phyloP scores from a whole-genome alignment of 345 rosid species.

The Microcos paniculata region DNA sequence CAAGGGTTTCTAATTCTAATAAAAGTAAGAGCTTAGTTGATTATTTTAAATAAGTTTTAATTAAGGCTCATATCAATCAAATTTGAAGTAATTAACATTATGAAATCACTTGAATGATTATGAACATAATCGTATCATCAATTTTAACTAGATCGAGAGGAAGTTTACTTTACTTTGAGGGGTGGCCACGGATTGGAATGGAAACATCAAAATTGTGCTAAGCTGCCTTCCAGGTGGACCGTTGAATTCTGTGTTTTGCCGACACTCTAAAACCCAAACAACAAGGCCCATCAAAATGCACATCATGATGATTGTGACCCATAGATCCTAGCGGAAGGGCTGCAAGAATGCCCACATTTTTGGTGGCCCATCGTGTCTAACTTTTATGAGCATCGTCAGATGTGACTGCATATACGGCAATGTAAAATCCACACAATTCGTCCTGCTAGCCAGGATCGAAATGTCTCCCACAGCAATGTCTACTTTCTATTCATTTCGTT shows the following conservation, averaged over 20 bases:
- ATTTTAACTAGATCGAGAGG: too few relatives aligned
- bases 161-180: conserved; percentile 36
- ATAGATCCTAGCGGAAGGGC: conserved; percentile 40
- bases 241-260: conserved; percentile 22
- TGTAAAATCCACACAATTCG: conserved; percentile 34
- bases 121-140: too few relatives aligned
- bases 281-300: conserved; percentile 29
- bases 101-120: not conserved
- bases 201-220: conserved; percentile 32
- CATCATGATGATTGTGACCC: conserved; percentile 29
- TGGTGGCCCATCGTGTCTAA: not conserved
- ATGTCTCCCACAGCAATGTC: conserved; percentile 34
- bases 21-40: too few relatives aligned
- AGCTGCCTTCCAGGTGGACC: conserved; percentile 26
- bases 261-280: conserved; percentile 38
- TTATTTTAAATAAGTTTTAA: too few relatives aligned
- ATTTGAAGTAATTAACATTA: too few relatives aligned
- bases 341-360: conserved; percentile 42
- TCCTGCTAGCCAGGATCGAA: conserved; percentile 24
- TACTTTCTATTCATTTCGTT: too few relatives aligned
- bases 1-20: too few relatives aligned
- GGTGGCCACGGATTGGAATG: conserved; percentile 36
- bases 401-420: conserved; percentile 40
- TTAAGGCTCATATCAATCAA: too few relatives aligned
- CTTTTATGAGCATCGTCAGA: conserved; percentile 38